Conservation (phyloP, 164 flowering plant genomes). For the Magnolia changhungtana region DNA sequence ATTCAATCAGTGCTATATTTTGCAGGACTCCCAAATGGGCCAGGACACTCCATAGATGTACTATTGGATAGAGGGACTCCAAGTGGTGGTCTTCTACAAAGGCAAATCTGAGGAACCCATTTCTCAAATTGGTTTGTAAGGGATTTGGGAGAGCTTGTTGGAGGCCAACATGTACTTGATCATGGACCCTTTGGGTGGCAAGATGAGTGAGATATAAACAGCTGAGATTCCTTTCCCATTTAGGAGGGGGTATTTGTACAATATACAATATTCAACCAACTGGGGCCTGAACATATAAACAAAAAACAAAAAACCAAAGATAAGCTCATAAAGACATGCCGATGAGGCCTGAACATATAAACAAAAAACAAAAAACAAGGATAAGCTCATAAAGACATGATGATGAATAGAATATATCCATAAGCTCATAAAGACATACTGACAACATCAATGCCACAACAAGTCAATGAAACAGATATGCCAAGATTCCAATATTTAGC, state of each 20-base stretch:
- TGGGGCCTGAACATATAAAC: too few species aligned
- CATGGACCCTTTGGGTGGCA: slow-evolving; percentile 18
- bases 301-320: too few species aligned
- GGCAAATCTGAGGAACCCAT: slow-evolving; percentile 15
- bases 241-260: slow-evolving; percentile 16
- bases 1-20: slow-evolving; percentile 25
- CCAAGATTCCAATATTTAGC: not conserved
- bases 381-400: too few species aligned
- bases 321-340: too few species aligned
- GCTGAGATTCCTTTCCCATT: slow-evolving; percentile 20
- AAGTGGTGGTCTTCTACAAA: not conserved
- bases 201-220: slow-evolving; percentile 21
- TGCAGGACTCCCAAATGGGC: slow-evolving; percentile 15
- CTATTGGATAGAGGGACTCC: slow-evolving; percentile 15
- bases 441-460: not conserved
- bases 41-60: slow-evolving; percentile 9
- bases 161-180: not conserved
- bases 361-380: too few species aligned
- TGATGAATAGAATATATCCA: too few species aligned
- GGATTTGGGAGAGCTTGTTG: slow-evolving; percentile 8
- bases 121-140: slow-evolving; percentile 10
- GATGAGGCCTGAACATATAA: too few species aligned
- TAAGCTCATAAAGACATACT: too few species aligned
- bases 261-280: slow-evolving; percentile 8
- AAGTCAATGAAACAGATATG: not conserved